Conservation (phyloP, 495 filamentous ascomycete species). For the Aspergillus olivimuriae region DNA sequence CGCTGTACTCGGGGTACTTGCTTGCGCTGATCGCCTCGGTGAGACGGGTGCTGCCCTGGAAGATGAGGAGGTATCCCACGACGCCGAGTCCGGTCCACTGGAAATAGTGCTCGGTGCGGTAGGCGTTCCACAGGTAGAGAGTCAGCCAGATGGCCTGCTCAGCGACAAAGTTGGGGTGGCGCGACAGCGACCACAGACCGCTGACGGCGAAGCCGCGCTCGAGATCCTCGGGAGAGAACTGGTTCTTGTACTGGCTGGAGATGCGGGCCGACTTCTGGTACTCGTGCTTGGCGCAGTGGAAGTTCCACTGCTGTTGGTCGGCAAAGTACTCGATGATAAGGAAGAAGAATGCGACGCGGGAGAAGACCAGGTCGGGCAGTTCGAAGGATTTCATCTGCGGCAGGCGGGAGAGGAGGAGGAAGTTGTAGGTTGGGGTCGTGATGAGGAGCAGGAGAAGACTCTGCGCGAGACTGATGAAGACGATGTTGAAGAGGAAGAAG, state of each 20-base stretch:
- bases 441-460: constrained; percentile 61
- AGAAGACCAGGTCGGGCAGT: constrained; percentile 60
- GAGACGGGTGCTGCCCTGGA: constrained; percentile 81
- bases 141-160: constrained; percentile 89
- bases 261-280: constrained; percentile 70
- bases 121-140: constrained; percentile 83
- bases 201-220: constrained; percentile 85
- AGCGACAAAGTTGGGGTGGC: constrained; percentile 91
- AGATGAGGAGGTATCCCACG: constrained; percentile 64
- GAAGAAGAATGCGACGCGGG: constrained; percentile 59
- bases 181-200: constrained; percentile 77
- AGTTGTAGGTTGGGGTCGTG: constrained; percentile 74
- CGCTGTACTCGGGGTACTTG: constrained; percentile 85
- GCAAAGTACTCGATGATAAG: constrained; percentile 73
- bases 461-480: constrained; percentile 84
- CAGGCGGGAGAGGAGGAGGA: constrained; percentile 54
- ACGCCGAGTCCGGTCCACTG: constrained; percentile 78
- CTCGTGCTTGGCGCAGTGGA: constrained; percentile 69
- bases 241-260: constrained; percentile 39
- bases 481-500: constrained; percentile 79
- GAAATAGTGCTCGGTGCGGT: constrained; percentile 56
- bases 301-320: constrained; percentile 93
- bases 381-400: constrained; percentile 36
- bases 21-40: constrained; percentile 71
- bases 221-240: constrained; percentile 61